Base-by-base conservation (phyloP, 2,329 filamentous ascomycete genomes). In the Pseudogymnoascus sp. region DNA sequence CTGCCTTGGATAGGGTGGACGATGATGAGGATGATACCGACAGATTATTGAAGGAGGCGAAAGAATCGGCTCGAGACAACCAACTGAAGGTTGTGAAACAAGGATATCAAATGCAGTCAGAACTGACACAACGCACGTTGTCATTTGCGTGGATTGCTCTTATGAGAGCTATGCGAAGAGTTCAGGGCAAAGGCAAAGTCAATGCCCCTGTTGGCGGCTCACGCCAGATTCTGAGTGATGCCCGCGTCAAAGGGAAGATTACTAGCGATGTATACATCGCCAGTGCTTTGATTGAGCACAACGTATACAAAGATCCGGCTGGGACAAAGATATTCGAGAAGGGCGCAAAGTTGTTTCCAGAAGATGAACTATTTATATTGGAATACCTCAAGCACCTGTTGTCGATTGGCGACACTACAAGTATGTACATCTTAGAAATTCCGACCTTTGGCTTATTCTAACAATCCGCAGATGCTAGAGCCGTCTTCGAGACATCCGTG, bases 361-460 rank as follows among this genome's bases (percentile, higher is more conserved):
- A 95, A 59, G 93, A 97, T 70, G 92, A 96, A 73, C 82, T 86
- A 64, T 97, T 97, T 76, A 91, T 95, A 66, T 82, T 99, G 61
- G 92, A 97, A 75, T 97, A 99, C 74, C 81, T 99, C 70, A 97
- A 96, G 77, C 94, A 96, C 75, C 79, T 99, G 65, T 89, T 97
- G 70, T 88, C 90, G 11, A 91, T 90, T 73, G 93, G 96, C 69
- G 94, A 99, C 75, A 88, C 92, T 59, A 96, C 91, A 33, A 97
- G 91, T 95, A 82, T 82, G 90, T 81, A 33, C 33, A 21, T 12
- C 31, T 0, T 7, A 10, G 7, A 11, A 5, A 7, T 10, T 6
- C 40, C 2, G 5, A 23, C 3, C 0, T 14, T 23, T 14, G 1
- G 4, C 42, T 16, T 28, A 42, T 64, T 28, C 69, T 73, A 68